A percentile compares a stretch with the other conserved stretches of the same genome.
These are phyloP conservation scores for Calonectria henricotiae DNA, from an alignment of 2,329 filamentous ascomycete species.

Conservation along the genomic window DNA sequence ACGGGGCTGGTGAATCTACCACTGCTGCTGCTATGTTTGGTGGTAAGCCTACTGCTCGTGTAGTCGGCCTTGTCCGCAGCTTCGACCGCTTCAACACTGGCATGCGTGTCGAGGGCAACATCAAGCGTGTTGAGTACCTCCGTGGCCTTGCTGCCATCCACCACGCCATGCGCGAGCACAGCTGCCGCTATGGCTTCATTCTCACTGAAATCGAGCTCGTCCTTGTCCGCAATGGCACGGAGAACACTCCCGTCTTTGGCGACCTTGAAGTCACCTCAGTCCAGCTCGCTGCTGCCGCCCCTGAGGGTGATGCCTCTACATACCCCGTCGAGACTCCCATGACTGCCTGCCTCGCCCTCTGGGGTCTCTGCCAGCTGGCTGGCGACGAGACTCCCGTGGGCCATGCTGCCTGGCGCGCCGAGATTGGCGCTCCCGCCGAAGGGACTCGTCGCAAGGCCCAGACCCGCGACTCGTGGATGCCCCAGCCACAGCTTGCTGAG, in stretches of 20 bases:
- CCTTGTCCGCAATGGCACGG: constrained; percentile 85
- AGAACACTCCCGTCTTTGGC: constrained; percentile 86
- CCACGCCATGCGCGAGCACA: constrained; percentile 93
- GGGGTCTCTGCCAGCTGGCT: constrained; percentile 83
- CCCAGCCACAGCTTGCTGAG: constrained; percentile 80
- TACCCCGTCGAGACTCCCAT: constrained; percentile 65
- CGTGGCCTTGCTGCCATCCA: constrained; percentile 89
- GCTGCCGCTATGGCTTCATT: constrained; percentile 95
- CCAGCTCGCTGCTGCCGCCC: constrained; percentile 67
- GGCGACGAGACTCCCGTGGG: constrained; percentile 70
- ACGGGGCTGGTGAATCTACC: constrained; percentile 70
- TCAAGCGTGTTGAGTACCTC: constrained; percentile 91
- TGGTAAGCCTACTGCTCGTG: constrained; percentile 69
- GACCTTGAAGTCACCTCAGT: constrained; percentile 82
- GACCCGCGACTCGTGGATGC: constrained; percentile 83
- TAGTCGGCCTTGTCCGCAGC: constrained; percentile 90
- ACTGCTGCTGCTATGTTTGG: constrained; percentile 70
- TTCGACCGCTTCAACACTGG: constrained; percentile 97
- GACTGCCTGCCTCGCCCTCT: constrained; percentile 82
- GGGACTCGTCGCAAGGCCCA: constrained; percentile 80
- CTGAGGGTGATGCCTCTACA: constrained; percentile 52
- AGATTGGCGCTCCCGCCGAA: constrained; percentile 83
- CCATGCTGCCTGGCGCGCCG: constrained; percentile 77
- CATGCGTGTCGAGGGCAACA: constrained; percentile 88
- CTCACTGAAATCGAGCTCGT: constrained; percentile 96